Percentiles rank a stretch among this genome's conserved stretches.
Conservation (phyloP, 148 eudicot genomes). For the Camellia lanceoleosa region DNA sequence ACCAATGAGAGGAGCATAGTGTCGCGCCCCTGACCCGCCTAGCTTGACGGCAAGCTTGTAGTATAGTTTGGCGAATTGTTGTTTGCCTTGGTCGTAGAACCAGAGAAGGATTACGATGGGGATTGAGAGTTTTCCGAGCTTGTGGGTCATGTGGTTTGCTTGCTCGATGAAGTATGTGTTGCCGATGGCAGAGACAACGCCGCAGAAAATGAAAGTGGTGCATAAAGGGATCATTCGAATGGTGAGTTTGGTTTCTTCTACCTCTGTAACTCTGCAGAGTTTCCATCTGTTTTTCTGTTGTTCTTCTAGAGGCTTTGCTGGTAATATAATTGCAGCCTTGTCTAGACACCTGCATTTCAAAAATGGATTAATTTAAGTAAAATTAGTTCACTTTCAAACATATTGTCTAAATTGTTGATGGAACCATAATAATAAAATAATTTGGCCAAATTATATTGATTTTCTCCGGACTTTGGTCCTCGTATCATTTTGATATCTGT, state of each 20-base stretch:
- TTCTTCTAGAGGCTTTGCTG: constrained; percentile 16
- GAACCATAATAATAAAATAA: no score
- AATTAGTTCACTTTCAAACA: not conserved
- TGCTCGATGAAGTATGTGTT: constrained; percentile 56
- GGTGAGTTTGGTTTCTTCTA: constrained; percentile 41
- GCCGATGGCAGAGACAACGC: constrained; percentile 39
- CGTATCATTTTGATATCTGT: no score
- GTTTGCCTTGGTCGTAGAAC: constrained; percentile 22
- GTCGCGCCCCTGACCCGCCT: not conserved
- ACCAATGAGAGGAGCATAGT: constrained; percentile 24
- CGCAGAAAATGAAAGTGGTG: constrained; percentile 37
- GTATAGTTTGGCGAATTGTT: not conserved
- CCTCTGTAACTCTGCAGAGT: constrained; percentile 40
- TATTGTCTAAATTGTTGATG: not conserved
- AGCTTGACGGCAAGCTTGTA: not conserved
- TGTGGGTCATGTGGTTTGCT: constrained; percentile 39
- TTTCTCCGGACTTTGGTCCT: no score
- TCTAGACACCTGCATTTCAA: constrained; percentile 34
- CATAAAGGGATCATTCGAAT: constrained; percentile 45
- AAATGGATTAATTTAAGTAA: not conserved
- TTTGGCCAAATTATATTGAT: no score
- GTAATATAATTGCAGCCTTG: constrained; percentile 44
- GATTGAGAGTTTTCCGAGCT: constrained; percentile 31
- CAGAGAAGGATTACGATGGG: constrained; percentile 32
- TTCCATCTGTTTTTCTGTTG: constrained; percentile 35